Percentiles rank a stretch among this genome's conserved stretches.
Conservation (phyloP, 306 rosid species). For the Quercus ilex region DNA sequence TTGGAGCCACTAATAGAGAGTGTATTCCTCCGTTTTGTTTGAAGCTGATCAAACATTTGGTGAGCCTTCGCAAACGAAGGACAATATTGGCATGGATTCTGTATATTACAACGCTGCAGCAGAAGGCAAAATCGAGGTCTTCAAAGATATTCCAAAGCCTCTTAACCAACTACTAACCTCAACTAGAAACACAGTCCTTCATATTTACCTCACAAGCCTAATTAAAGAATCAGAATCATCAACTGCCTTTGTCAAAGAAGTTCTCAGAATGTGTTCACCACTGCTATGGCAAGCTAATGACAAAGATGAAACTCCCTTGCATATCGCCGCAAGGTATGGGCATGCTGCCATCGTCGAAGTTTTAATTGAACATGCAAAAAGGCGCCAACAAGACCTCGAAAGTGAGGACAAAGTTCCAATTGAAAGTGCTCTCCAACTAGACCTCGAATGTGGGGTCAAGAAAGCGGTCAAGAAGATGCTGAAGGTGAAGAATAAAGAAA, state of each 20-base stretch:
- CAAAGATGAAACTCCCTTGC: too few species aligned
- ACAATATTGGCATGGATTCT: background rate
- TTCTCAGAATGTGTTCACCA: fast-evolving
- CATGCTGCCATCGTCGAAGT: background rate
- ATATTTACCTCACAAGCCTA: background rate
- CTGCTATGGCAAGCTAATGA: too few species aligned
- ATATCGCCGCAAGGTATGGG: too few species aligned
- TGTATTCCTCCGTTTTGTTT: fast-evolving
- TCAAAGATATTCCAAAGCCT: background rate
- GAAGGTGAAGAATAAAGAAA: background rate
- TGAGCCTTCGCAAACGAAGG: background rate
- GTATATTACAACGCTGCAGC: background rate
- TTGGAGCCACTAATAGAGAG: background rate
- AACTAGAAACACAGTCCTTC: background rate
- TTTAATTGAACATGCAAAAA: background rate
- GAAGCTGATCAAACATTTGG: background rate
- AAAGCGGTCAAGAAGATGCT: background rate
- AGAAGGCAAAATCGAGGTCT: background rate
- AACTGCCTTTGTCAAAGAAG: too few species aligned
- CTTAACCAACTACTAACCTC: background rate
- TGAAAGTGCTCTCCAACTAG: background rate
- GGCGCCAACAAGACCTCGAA: background rate
- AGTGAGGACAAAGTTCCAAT: too few species aligned
- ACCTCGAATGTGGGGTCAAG: background rate
- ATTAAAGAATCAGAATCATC: background rate